phyloP scores from a whole-genome alignment of 768 basidiomycete species.

The Clitopilus passeckerianus region DNA sequence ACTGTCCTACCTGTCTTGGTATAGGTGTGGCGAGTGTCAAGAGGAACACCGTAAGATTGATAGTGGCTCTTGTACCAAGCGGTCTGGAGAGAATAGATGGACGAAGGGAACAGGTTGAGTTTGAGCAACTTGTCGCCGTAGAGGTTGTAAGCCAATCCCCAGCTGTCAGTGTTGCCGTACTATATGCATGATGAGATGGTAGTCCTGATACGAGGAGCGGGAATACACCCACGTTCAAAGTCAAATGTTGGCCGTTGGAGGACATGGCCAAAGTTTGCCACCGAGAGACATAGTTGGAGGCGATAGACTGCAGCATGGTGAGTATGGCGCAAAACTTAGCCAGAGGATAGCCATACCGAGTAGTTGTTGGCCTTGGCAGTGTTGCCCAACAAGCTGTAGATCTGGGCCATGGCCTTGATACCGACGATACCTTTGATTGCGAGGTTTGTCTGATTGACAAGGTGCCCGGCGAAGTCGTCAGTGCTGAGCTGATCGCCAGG shows the following conservation, averaged over 20 bases:
- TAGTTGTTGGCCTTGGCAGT: conserved; percentile 32
- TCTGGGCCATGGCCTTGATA: conserved; percentile 58
- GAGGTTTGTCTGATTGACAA: conserved; percentile 63
- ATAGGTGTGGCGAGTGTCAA: conserved; percentile 51
- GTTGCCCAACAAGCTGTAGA: conserved; percentile 39
- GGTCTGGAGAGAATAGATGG: conserved; percentile 44
- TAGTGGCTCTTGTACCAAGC: conserved; percentile 45
- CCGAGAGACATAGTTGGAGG: conserved; percentile 42
- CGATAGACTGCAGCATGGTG: conserved; percentile 38
- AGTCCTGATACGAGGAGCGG: neutral
- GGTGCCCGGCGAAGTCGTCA: conserved; percentile 47
- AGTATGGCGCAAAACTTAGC: neutral
- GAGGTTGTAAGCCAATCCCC: conserved; percentile 62
- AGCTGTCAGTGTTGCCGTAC: conserved; percentile 52
- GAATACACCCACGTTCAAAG: conserved; percentile 34
- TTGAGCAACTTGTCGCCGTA: conserved; percentile 55
- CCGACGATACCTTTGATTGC: conserved; percentile 71
- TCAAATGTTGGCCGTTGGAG: conserved; percentile 46
- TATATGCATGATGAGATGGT: conserved; percentile 9
- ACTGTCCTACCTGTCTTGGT: conserved; percentile 42
- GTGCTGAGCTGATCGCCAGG: conserved; percentile 52
- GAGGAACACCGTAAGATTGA: conserved; percentile 41
- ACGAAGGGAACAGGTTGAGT: conserved; percentile 45
- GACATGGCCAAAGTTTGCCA: conserved; percentile 52
- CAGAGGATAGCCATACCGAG: conserved; percentile 20